Base-by-base conservation (phyloP, 768 basidiomycete genomes). In the Mrakia blollopis region DNA sequence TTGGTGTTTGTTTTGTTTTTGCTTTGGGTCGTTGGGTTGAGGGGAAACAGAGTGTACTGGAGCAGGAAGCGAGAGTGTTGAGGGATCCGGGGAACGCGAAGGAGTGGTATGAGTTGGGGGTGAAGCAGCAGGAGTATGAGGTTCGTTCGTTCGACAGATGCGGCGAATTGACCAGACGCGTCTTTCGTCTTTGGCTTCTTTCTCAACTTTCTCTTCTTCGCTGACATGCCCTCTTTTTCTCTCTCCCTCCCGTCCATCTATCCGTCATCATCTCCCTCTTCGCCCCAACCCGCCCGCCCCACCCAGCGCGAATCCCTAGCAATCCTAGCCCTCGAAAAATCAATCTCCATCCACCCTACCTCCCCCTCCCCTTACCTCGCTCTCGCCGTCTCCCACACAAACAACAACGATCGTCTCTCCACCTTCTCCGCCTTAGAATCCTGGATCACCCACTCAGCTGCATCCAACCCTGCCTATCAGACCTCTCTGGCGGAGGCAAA, bases 71-170 rank as follows among this genome's bases (percentile, higher is more conserved):
- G 10, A 87, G 87, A 35, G 94, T 96, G 21, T 92, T 96, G 81
- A 88, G 87, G 57, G 88, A 94, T 80, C 89, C 90, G 78, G 85
- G 82, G 13, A 88, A 91, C 80, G 89, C 91, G 6, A 79, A 84
- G 50, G 91, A 90, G 13, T 99, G 97, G 97, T 95, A 88, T 81
- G 88, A 91, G 79, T 89, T 98, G 70, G 97, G 97, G 35, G 90
- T 99, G 69, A 94, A 92, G 83, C 97, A 98, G 81, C 97, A 99
- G 83, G 95, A 97, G 84, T 97, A 95, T 82, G 97, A 99, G 69
- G 75, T 76, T 28, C 57, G 75, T 54, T 35, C 28, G 39, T 44
- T 44, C 11, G 5, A 14, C 5, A 44, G 44, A 44, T 14, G 44
- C 44, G 44, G 1, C 44, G 44, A 6, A 14, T 41, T 11, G 39